phyloP scores from a whole-genome alignment of 129 eudicot species.

The Smallanthus sonchifolius region DNA sequence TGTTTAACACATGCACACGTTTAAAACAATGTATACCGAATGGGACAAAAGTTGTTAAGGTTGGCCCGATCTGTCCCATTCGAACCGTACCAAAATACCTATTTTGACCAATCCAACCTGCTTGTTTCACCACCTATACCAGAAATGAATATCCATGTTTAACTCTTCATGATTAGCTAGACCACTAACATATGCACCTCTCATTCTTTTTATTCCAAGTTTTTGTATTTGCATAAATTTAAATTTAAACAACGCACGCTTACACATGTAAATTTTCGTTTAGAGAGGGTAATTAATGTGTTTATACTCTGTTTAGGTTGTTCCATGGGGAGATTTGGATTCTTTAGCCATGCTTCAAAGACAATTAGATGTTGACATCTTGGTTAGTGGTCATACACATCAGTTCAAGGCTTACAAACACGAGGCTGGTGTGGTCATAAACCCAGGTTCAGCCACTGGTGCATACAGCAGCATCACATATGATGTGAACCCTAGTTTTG shows the following conservation, averaged over 20 bases:
- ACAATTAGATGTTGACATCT: slow-evolving; percentile 92
- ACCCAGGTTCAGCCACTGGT: slow-evolving; percentile 99
- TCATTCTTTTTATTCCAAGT: background rate
- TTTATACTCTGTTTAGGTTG: slow-evolving; percentile 44
- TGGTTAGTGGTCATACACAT: slow-evolving; percentile 95
- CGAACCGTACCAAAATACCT: background rate
- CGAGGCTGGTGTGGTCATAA: slow-evolving; percentile 98
- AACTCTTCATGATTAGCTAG: background rate
- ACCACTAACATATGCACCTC: background rate
- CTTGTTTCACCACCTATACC: background rate
- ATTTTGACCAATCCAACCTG: background rate
- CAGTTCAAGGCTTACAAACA: slow-evolving; percentile 98
- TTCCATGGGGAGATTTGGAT: slow-evolving; percentile 99
- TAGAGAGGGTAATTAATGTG: background rate
- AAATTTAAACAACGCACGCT: background rate
- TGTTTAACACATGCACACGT: background rate
- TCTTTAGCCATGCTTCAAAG: slow-evolving; percentile 98
- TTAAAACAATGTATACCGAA: background rate
- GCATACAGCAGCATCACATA: slow-evolving; percentile 94
- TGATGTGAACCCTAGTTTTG: slow-evolving; percentile 97
- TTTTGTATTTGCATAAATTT: background rate
- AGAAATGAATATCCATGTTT: background rate
- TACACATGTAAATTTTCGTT: background rate
- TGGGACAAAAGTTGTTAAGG: background rate
- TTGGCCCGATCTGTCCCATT: background rate